Conservation (phyloP, 106 monocot species). For the Allium cepa region DNA sequence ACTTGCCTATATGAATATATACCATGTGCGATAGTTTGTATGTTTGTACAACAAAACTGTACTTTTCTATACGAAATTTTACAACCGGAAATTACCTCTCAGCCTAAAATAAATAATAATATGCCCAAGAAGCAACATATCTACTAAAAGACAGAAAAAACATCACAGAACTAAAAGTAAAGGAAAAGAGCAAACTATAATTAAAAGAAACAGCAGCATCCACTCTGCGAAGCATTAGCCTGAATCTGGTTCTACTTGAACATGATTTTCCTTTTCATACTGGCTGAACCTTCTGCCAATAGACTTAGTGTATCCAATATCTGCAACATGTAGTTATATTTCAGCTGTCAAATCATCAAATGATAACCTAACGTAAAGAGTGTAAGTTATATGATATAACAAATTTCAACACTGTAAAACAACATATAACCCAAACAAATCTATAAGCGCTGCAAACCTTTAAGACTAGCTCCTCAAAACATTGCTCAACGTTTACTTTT, state of each 20-base stretch:
- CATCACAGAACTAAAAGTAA: no score
- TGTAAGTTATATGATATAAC: neutral
- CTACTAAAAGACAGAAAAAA: no score
- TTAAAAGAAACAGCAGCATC: conserved; percentile 49
- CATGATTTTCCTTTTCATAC: conserved; percentile 64
- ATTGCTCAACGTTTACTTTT: conserved; percentile 83
- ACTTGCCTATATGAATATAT: no score
- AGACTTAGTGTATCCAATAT: conserved; percentile 98
- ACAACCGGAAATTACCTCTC: no score
- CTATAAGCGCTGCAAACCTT: conserved; percentile 40
- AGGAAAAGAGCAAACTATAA: no score
- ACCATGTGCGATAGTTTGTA: no score
- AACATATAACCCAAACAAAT: neutral
- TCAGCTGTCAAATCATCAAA: neutral
- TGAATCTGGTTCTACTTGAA: conserved; percentile 80
- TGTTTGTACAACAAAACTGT: no score
- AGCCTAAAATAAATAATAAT: no score
- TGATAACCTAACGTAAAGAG: neutral
- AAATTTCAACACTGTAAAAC: neutral
- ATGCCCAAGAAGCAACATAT: no score
- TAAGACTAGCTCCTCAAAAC: conserved; percentile 96
- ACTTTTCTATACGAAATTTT: no score
- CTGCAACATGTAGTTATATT: conserved; percentile 20
- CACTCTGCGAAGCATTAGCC: conserved; percentile 52
- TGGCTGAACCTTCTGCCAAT: conserved; percentile 66